Conservation (phyloP, 306 rosid genomes). For the Medicago truncatula region MtrunA17r5.0-ANR NC_053042.1:56379001-56379500, state of each 20-base stretch:
- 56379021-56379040: neutral
- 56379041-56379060: neutral
- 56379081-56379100: conserved; percentile 22
- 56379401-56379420: conserved; percentile 98
- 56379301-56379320: conserved; percentile 98
- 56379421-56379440: conserved; percentile 91
- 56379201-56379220: conserved; percentile 96
- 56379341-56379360: conserved; percentile 95
- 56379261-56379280: conserved; percentile 44
- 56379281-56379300: conserved; percentile 96
- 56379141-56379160: conserved; percentile 37
- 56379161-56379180: conserved; percentile 81
- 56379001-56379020: neutral
- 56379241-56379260: conserved; percentile 19
- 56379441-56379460: conserved; percentile 88
- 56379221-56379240: conserved; percentile 61
- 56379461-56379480: conserved; percentile 59
- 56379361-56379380: conserved; percentile 98
- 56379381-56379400: conserved; percentile 92
- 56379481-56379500: conserved; percentile 2
- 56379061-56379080: conserved; percentile 3
- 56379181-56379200: conserved; percentile 93
- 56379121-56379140: neutral
- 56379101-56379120: conserved; percentile 26
- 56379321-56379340: conserved; percentile 88